These are phyloP conservation scores for Podospora appendiculata DNA, from an alignment of 495 filamentous ascomycete species.

Conservation along the genomic window DNA sequence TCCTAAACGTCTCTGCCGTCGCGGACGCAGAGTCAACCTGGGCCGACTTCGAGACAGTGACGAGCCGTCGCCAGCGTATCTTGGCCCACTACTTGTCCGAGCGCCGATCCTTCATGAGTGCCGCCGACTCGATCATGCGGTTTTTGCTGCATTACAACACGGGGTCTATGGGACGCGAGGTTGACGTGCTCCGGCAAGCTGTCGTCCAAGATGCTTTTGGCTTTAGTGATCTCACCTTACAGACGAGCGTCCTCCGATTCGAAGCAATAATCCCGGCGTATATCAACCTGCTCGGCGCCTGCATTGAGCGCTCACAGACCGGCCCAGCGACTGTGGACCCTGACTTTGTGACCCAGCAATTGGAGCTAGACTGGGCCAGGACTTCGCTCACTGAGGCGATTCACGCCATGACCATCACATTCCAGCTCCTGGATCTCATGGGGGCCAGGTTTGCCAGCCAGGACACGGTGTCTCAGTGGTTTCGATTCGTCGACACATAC, in stretches of 20 bases:
- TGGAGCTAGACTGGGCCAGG: slow-evolving; percentile 56
- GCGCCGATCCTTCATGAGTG: slow-evolving; percentile 47
- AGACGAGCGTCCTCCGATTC: slow-evolving; percentile 7
- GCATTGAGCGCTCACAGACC: slow-evolving; percentile 23
- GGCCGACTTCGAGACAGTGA: slow-evolving; percentile 47
- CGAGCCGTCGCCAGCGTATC: slow-evolving; percentile 53
- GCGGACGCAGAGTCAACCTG: slow-evolving; percentile 42
- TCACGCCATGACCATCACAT: slow-evolving; percentile 65
- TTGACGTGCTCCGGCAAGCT: slow-evolving; percentile 17
- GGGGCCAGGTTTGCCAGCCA: slow-evolving; percentile 47
- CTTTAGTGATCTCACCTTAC: slow-evolving; percentile 7
- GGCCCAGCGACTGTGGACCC: slow-evolving; percentile 19
- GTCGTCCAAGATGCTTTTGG: slow-evolving; percentile 15
- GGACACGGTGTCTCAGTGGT: slow-evolving; percentile 61
- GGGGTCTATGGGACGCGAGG: slow-evolving; percentile 12
- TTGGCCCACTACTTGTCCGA: slow-evolving; percentile 65
- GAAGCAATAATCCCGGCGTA: slow-evolving; percentile 33
- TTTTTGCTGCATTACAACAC: slow-evolving; percentile 31
- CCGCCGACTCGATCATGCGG: slow-evolving; percentile 34
- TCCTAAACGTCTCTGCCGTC: slow-evolving; percentile 30
- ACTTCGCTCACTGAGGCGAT: slow-evolving; percentile 58
- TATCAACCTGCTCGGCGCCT: slow-evolving; percentile 25
- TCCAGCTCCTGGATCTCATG: slow-evolving; percentile 56
- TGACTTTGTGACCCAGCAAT: slow-evolving; percentile 30
- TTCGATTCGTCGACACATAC: slow-evolving; percentile 55